These are phyloP conservation scores for Gossypium ekmanianum DNA, from an alignment of 345 rosid species.

Conservation along the genomic window DNA sequence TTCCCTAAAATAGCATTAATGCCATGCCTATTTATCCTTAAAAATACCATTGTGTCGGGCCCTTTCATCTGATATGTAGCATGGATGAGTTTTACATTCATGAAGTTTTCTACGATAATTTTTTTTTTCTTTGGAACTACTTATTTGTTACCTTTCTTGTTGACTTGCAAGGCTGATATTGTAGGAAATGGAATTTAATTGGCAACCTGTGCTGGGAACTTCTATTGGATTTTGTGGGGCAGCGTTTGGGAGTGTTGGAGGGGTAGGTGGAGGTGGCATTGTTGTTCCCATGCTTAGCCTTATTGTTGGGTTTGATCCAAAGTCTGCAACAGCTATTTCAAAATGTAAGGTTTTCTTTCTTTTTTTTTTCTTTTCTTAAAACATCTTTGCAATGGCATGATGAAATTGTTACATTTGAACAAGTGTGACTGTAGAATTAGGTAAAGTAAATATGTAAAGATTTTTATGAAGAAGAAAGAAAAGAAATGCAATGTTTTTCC, in stretches of 20 bases:
- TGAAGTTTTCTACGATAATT: background rate
- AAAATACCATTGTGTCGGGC: background rate
- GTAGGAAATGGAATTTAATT: slow-evolving; percentile 66
- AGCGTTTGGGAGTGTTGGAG: slow-evolving; percentile 88
- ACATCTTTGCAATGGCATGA: background rate
- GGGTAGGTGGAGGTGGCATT: slow-evolving; percentile 87
- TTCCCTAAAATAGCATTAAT: background rate
- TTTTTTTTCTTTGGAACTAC: background rate
- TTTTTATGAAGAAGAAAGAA: background rate
- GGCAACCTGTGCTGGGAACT: slow-evolving; percentile 61
- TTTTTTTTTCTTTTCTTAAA: background rate
- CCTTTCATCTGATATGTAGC: background rate
- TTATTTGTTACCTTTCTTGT: background rate
- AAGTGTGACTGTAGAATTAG: background rate
- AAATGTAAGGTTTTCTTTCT: slow-evolving; percentile 54
- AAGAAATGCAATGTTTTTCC: background rate
- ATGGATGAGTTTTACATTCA: background rate
- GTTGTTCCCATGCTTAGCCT: slow-evolving; percentile 79
- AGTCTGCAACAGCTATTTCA: slow-evolving; percentile 77
- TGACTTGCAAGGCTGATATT: background rate
- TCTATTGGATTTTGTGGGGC: slow-evolving; percentile 79
- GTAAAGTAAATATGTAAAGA: background rate
- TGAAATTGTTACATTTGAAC: background rate
- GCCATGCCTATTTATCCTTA: background rate
- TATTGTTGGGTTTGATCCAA: slow-evolving; percentile 77